Conservation (phyloP, 2,329 filamentous ascomycete genomes). For the Fusarium subglutinans region DNA sequence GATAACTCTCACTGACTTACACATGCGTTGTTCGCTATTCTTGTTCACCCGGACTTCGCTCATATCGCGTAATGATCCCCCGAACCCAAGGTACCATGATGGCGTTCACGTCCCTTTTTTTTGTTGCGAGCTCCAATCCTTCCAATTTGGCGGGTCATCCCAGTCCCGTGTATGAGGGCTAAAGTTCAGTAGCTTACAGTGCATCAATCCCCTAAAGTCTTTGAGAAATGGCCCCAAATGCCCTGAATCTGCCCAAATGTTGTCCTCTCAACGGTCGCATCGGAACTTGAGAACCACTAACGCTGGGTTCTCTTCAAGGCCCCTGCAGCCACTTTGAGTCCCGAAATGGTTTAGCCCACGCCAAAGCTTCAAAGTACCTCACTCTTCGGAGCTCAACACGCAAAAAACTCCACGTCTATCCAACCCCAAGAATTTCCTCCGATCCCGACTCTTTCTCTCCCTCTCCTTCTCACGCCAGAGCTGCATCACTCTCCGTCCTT, state of each 20-base stretch:
- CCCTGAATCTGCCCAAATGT: slow-evolving; percentile 8
- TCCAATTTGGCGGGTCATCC: slow-evolving; percentile 22
- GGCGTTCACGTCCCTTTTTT: slow-evolving; percentile 22
- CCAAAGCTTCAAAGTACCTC: slow-evolving; percentile 48
- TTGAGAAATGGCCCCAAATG: neutral
- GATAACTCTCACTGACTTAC: neutral
- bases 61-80: slow-evolving; percentile 37
- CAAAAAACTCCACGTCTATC: slow-evolving; percentile 50
- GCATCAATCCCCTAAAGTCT: slow-evolving; percentile 7
- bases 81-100: slow-evolving; percentile 37
- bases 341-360: slow-evolving; percentile 41
- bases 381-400: slow-evolving; percentile 52
- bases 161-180: slow-evolving; percentile 2
- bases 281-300: slow-evolving; percentile 15
- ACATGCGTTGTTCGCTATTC: neutral
- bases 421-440: slow-evolving; percentile 51
- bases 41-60: slow-evolving; percentile 31
- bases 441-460: slow-evolving; percentile 46
- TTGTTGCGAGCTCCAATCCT: slow-evolving; percentile 8
- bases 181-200: slow-evolving; percentile 11
- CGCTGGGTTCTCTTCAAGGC: slow-evolving; percentile 21
- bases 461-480: slow-evolving; percentile 47
- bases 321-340: slow-evolving; percentile 27
- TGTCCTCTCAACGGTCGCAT: slow-evolving; percentile 34
- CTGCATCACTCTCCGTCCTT: slow-evolving; percentile 38